These are phyloP conservation scores for Vanrija sp. DNA, from an alignment of 1,284 basidiomycete genomes.

Conservation along the genomic window DNA sequence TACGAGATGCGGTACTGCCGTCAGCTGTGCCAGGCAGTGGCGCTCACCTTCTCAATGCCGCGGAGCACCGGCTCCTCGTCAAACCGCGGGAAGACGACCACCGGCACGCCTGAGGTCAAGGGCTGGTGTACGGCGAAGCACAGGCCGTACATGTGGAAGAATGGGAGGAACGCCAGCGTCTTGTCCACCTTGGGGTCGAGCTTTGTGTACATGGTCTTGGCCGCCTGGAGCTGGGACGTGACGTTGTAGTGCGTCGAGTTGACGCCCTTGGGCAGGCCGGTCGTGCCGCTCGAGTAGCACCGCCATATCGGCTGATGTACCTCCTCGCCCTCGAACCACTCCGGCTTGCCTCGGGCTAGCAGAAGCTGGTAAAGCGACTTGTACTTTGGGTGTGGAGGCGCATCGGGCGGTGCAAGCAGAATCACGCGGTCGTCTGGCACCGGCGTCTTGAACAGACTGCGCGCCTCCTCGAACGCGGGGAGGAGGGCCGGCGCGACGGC, in stretches of 20 bases:
- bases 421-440: background rate
- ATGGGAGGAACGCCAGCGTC: constrained; percentile 14
- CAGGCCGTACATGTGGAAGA: constrained; percentile 18
- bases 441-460: constrained; percentile 10
- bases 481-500: constrained; percentile 57
- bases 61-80: constrained; percentile 54
- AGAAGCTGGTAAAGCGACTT: no score
- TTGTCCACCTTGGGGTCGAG: constrained; percentile 6
- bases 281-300: constrained; percentile 66
- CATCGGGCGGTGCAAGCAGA: background rate
- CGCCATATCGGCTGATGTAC: background rate
- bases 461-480: constrained; percentile 30
- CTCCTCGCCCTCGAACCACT: background rate
- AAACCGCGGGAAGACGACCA: constrained; percentile 68
- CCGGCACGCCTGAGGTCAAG: constrained; percentile 57
- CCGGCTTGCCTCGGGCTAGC: background rate
- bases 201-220: background rate
- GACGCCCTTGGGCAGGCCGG: constrained; percentile 47
- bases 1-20: constrained; percentile 62
- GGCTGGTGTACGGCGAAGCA: constrained; percentile 58
- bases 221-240: constrained; percentile 36
- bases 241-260: constrained; percentile 63
- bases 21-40: background rate
- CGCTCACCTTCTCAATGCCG: constrained; percentile 60
- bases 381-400: no score